These are phyloP conservation scores for Lactifluus volemus DNA, from an alignment of 768 basidiomycete species.

Conservation along the genomic window DNA sequence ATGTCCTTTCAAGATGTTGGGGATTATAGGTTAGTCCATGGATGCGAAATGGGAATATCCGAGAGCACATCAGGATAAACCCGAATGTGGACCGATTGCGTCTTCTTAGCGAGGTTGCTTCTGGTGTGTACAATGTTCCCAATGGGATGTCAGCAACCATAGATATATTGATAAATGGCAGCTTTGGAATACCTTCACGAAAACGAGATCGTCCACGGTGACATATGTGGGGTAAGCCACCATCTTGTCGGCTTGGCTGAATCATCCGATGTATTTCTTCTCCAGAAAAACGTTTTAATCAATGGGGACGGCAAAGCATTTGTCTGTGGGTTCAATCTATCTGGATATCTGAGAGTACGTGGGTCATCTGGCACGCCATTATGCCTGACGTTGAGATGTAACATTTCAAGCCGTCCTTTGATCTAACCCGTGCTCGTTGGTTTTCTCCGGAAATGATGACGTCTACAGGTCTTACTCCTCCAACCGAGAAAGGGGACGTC, in stretches of 20 bases:
- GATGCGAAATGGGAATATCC: conserved; percentile 36
- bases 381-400: neutral
- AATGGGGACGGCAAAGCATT: conserved; percentile 31
- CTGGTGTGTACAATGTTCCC: conserved; percentile 23
- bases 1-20: neutral
- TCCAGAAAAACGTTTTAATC: conserved; percentile 38
- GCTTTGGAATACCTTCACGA: conserved; percentile 16
- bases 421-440: conserved; percentile 5
- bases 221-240: conserved; percentile 20
- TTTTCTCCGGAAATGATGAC: conserved; percentile 9
- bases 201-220: conserved; percentile 17
- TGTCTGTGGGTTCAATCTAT: conserved; percentile 40
- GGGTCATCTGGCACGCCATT: neutral
- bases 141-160: neutral
- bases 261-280: neutral
- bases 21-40: conserved; percentile 35
- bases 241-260: neutral
- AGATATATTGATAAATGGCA: neutral
- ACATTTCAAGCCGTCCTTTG: conserved; percentile 24
- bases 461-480: neutral
- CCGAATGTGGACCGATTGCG: conserved; percentile 30
- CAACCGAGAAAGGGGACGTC: conserved; percentile 3
- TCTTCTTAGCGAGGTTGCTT: conserved; percentile 32
- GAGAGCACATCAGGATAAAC: conserved; percentile 28
- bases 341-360: conserved; percentile 15